These are phyloP conservation scores for Starmera quercuum DNA, from an alignment of 805 yeast species.

Conservation along the genomic window DNA sequence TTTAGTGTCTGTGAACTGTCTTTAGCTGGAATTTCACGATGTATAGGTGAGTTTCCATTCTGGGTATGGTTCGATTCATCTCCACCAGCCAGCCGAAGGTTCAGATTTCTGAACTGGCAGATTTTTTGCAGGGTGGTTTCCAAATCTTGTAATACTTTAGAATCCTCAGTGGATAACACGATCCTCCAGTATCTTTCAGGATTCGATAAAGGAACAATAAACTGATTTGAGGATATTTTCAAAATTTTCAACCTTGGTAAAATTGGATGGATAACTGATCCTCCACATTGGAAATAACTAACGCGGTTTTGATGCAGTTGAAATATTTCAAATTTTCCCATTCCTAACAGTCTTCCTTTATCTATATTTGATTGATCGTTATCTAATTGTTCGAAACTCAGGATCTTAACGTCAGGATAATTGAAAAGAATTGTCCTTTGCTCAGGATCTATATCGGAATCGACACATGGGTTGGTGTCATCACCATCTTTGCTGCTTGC, in stretches of 20 bases:
- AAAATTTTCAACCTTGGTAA: slow-evolving; percentile 56
- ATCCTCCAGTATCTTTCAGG: slow-evolving; percentile 74
- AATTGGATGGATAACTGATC: slow-evolving; percentile 62
- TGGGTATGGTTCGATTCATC: too few species aligned
- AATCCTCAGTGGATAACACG: slow-evolving; percentile 20
- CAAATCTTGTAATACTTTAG: slow-evolving; percentile 12
- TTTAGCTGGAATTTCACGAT: too few species aligned
- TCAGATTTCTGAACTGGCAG: slow-evolving; percentile 35
- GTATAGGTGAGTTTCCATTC: too few species aligned
- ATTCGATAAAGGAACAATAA: slow-evolving; percentile 58
- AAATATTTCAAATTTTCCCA: slow-evolving; percentile 53
- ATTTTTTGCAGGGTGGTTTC: slow-evolving; percentile 21
- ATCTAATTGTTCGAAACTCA: slow-evolving; percentile 15
- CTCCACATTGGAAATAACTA: slow-evolving; percentile 57
- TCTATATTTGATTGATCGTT: slow-evolving; percentile 4
- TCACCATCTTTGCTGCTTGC: neutral
- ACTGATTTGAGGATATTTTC: slow-evolving; percentile 38
- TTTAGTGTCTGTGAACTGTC: too few species aligned
- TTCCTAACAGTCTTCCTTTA: slow-evolving; percentile 45
- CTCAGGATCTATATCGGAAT: slow-evolving; percentile 5
- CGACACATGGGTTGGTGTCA: neutral
- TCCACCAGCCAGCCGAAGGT: too few species aligned
- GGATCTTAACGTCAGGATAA: slow-evolving; percentile 14
- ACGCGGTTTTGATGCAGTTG: slow-evolving; percentile 51
- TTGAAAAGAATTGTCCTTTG: slow-evolving; percentile 13